Base-by-base conservation (phyloP, 2,329 filamentous ascomycete genomes). In the Aspergillus fijiensis region DNA sequence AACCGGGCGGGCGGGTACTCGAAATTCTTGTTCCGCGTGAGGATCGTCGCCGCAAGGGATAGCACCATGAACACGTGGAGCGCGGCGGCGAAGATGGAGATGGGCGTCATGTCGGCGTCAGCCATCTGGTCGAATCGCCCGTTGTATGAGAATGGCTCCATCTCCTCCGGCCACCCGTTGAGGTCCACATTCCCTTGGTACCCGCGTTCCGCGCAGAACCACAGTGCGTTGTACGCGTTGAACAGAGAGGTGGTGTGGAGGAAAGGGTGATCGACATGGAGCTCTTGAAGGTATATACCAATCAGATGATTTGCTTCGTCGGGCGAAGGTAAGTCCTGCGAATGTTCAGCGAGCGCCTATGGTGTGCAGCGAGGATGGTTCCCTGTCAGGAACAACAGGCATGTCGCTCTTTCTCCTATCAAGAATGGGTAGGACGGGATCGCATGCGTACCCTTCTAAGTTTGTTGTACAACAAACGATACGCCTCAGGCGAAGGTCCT, bases 31-130 rank as follows among this genome's bases (percentile, higher is more conserved):
- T 69, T 70, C 19, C 74, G 67, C 0, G 71, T 72, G n/a, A 74
- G 64, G 1, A 77, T 62, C 5, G 72, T 73, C 5, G 76, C 71
- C 1, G 71, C 71, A 14, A 77, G 65, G 19, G 72, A 75, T 47
- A 78, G 73, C 0, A 70, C 69, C 68, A 76, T 72, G 51, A 77
- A 76, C 0, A 77, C 47, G 27, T 75, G 73, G 21, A 75, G 75
- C 11, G 61, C 58, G 9, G 66, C 66, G 4, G 63, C 65, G 19
- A 55, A 59, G 7, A 67, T 55, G 6, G 62, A 59, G 2, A 68
- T 66, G 1, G 63, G 63, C 0, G 61, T 65, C 4, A 23, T 42
- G 9, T 52, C 45, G 5, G 50, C 48, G 11, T 61, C 61, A 6
- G 47, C 55, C 9, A 57, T 16, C 12, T 23, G 31, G 23, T 66